Evolutionary conservation across 805 yeast species (phyloP).

Genomic region (Pichia sporocuriosa): DNA sequence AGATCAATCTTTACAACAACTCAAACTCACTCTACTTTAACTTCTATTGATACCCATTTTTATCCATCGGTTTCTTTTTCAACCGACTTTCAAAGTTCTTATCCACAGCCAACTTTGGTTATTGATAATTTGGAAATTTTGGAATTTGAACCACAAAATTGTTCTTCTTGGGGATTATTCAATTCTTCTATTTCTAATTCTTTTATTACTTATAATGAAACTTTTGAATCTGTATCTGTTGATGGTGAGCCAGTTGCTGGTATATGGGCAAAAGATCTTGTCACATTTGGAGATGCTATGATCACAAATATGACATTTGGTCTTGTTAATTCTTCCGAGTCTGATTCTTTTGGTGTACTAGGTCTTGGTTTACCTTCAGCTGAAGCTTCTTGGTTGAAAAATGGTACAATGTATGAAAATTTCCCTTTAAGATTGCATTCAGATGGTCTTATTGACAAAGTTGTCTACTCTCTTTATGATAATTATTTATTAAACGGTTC

Average conservation of each 20-base stretch:
- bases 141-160: slow-evolving; percentile 18
- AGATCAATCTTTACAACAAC: slow-evolving; percentile 3
- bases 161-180: slow-evolving; percentile 38
- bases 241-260: slow-evolving; percentile 38
- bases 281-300: slow-evolving; percentile 40
- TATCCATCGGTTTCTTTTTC: slow-evolving; percentile 10
- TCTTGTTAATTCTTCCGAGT: slow-evolving; percentile 51
- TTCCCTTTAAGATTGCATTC: slow-evolving; percentile 52
- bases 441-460: slow-evolving; percentile 46
- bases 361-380: slow-evolving; percentile 61
- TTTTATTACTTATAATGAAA: slow-evolving; percentile 29
- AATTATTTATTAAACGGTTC: slow-evolving; percentile 28
- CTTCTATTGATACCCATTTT: slow-evolving; percentile 7
- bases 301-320: slow-evolving; percentile 55
- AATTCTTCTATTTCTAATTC: slow-evolving; percentile 31
- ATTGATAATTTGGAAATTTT: slow-evolving; percentile 2
- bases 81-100: slow-evolving; percentile 6
- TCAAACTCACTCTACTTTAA: neutral
- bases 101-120: slow-evolving; percentile 12
- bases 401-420: slow-evolving; percentile 40
- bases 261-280: slow-evolving; percentile 50
- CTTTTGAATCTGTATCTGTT: slow-evolving; percentile 34
- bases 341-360: slow-evolving; percentile 51
- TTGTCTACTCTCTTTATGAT: slow-evolving; percentile 54
- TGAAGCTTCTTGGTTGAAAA: slow-evolving; percentile 42